phyloP scores from a whole-genome alignment of 371 early-diverging fungal species.

The Mortierella sp. region DNA sequence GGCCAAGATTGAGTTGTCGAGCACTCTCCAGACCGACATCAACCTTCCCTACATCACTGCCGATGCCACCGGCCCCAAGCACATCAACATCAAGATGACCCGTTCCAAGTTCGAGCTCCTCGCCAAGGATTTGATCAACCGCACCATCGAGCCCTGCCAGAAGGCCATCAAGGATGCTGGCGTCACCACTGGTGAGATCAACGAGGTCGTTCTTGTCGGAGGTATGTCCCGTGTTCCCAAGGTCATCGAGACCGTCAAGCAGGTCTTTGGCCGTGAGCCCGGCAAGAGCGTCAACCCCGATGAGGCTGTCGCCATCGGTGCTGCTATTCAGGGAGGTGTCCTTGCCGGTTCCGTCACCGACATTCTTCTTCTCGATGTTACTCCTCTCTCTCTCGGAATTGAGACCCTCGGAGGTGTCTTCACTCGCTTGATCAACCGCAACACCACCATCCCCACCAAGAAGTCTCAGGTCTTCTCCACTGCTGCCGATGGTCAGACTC shows the following conservation, averaged over 20 bases:
- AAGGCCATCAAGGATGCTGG: slow-evolving; percentile 96
- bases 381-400: slow-evolving; percentile 96
- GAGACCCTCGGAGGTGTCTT: slow-evolving; percentile 96
- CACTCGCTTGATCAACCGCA: slow-evolving; percentile 93
- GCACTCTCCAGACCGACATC: slow-evolving; percentile 89
- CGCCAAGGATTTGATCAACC: slow-evolving; percentile 80
- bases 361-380: slow-evolving; percentile 95
- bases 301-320: slow-evolving; percentile 98
- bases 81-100: slow-evolving; percentile 90
- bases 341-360: slow-evolving; percentile 88
- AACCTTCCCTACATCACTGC: slow-evolving; percentile 93
- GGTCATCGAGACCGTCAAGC: slow-evolving; percentile 91
- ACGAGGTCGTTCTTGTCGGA: slow-evolving; percentile 97
- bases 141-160: slow-evolving; percentile 93
- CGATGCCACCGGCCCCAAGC: slow-evolving; percentile 92
- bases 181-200: slow-evolving; percentile 73
- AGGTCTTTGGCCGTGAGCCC: slow-evolving; percentile 88
- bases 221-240: slow-evolving; percentile 98
- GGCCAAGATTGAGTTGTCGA: slow-evolving; percentile 95
- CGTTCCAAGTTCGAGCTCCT: slow-evolving; percentile 91
- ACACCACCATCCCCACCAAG: slow-evolving; percentile 98
- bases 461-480: slow-evolving; percentile 96
- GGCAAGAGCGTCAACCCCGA: slow-evolving; percentile 94
- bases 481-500: slow-evolving; percentile 96
- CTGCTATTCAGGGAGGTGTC: slow-evolving; percentile 97